Evolutionary conservation across 164 flowering plant species (phyloP).

Genomic region (Cinnamomum chago): DNA sequence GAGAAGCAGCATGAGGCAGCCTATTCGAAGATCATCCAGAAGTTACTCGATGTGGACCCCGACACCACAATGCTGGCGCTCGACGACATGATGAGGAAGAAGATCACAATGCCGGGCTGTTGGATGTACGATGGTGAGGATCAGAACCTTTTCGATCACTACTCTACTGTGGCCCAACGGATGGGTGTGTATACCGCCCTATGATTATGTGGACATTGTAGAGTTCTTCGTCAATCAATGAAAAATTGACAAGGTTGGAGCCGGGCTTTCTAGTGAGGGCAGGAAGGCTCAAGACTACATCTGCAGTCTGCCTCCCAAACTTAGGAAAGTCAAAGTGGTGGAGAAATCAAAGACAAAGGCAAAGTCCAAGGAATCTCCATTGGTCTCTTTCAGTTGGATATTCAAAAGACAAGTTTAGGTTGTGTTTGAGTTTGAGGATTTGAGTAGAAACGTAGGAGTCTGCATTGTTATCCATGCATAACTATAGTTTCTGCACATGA

Average conservation of each 20-base stretch:
- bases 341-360: conserved; percentile 10
- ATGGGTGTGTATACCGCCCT: conserved; percentile 13
- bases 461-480: too few species aligned
- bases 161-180: conserved; percentile 17
- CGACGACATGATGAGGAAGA: too few species aligned
- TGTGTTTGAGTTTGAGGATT: too few species aligned
- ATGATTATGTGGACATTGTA: too few species aligned
- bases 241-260: conserved; percentile 15
- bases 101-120: too few species aligned
- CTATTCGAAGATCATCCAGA: too few species aligned
- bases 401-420: background rate
- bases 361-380: conserved; percentile 2
- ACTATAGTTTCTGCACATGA: too few species aligned
- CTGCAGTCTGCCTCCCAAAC: conserved; percentile 12
- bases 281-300: conserved; percentile 18
- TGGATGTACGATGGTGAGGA: background rate
- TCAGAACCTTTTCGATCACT: conserved; percentile 17
- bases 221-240: conserved; percentile 18
- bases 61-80: too few species aligned
- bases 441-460: too few species aligned
- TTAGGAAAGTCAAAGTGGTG: conserved; percentile 13
- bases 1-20: too few species aligned
- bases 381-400: conserved; percentile 23
- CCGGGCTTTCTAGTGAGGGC: conserved; percentile 17
- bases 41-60: too few species aligned